Evolutionary conservation across 345 rosid genomes (phyloP).

Genomic region (Balakata baccata): DNA sequence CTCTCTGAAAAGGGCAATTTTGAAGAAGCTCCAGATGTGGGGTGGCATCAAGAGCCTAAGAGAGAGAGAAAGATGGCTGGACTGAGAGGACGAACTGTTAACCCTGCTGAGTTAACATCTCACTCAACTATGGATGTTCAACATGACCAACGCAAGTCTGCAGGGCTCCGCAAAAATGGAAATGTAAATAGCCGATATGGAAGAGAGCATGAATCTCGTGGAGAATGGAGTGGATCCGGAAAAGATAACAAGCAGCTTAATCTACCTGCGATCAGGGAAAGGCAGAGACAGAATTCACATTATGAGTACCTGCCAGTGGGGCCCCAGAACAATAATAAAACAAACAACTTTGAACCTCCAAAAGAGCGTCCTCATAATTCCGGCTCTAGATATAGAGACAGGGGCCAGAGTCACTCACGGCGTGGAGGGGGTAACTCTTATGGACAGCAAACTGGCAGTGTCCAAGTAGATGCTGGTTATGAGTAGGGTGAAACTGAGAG

Average conservation of each 20-base stretch:
- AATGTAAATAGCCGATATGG: slow-evolving; percentile 50
- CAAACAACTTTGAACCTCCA: slow-evolving; percentile 39
- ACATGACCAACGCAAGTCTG: slow-evolving; percentile 37
- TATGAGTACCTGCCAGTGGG: slow-evolving; percentile 78
- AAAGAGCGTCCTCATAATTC: slow-evolving; percentile 52
- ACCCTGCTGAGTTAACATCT: slow-evolving; percentile 21
- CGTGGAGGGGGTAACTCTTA: slow-evolving; percentile 52
- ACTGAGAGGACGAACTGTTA: slow-evolving; percentile 35
- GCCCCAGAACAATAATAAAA: slow-evolving; percentile 28
- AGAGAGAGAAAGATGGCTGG: slow-evolving; percentile 45
- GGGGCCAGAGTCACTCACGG: slow-evolving; percentile 53
- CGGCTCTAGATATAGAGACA: slow-evolving; percentile 60
- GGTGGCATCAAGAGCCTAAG: slow-evolving; percentile 42
- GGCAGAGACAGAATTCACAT: slow-evolving; percentile 59
- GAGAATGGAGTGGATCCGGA: slow-evolving; percentile 63
- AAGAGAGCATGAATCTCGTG: slow-evolving; percentile 57
- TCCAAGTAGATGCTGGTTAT: slow-evolving; percentile 26
- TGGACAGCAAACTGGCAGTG: slow-evolving; percentile 48
- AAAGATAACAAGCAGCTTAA: slow-evolving; percentile 55
- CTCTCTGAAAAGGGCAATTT: slow-evolving; percentile 23
- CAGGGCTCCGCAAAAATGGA: slow-evolving; percentile 52
- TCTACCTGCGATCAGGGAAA: slow-evolving; percentile 48
- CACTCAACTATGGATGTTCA: background rate
- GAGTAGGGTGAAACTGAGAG: slow-evolving; percentile 7
- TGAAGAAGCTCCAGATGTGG: slow-evolving; percentile 34